Percentiles rank a stretch among this genome's conserved stretches.
phyloP scores from a whole-genome alignment of 169 alveolate species.

The Eimeria sp. region DNA sequence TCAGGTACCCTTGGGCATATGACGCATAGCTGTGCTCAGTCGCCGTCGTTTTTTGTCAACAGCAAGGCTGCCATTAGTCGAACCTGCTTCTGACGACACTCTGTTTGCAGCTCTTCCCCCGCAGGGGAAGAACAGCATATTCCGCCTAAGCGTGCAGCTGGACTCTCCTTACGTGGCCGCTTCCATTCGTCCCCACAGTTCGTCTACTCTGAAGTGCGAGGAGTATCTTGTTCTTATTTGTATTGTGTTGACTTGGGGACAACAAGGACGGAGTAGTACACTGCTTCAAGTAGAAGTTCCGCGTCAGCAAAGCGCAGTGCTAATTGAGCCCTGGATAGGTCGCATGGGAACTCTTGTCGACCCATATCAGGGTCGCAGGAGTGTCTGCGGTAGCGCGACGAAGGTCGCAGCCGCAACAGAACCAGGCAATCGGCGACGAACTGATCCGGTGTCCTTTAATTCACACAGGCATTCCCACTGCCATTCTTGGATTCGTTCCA shows the following conservation, averaged over 20 bases:
- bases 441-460: neutral
- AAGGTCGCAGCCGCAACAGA: neutral
- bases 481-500: neutral
- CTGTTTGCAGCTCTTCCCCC: neutral
- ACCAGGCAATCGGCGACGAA: neutral
- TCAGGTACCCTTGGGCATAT: slow-evolving; percentile 77
- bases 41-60: neutral
- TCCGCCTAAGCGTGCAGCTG: neutral
- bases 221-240: neutral
- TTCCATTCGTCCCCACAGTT: neutral
- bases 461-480: neutral
- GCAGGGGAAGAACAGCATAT: neutral
- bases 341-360: neutral
- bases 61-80: neutral
- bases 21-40: slow-evolving; percentile 50
- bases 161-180: neutral
- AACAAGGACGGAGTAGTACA: neutral
- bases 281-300: neutral
- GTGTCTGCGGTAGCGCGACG: neutral
- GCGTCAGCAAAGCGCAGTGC: neutral
- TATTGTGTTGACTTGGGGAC: neutral
- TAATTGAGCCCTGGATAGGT: neutral
- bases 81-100: neutral
- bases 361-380: neutral
- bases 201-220: neutral